Evolutionary conservation across 495 filamentous ascomycete genomes (phyloP).

Genomic region (Daldinia concentrica): DNA sequence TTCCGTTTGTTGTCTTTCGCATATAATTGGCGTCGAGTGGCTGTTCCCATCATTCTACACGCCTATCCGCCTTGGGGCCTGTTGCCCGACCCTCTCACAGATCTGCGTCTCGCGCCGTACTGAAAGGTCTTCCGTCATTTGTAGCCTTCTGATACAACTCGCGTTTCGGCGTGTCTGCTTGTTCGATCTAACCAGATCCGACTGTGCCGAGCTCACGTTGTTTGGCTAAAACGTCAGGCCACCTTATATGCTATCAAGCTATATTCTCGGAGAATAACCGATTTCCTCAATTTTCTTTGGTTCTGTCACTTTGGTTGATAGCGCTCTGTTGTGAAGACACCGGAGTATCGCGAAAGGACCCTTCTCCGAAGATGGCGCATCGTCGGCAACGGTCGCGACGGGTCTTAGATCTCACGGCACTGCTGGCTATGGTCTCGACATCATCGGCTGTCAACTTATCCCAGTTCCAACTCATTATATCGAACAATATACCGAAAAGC

Average conservation of each 20-base stretch:
- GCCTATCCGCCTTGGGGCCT: conserved; percentile 14
- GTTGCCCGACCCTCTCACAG: conserved; percentile 27
- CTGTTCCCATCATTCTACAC: conserved; percentile 10
- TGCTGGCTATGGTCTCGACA: conserved; percentile 48
- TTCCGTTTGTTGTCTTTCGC: conserved; percentile 23
- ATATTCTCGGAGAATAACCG: conserved; percentile 1
- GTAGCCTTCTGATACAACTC: conserved; percentile 34
- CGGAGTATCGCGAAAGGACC: neutral
- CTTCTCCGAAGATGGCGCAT: conserved; percentile 35
- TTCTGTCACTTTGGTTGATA: conserved; percentile 3
- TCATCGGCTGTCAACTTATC: conserved; percentile 52
- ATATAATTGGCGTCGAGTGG: conserved; percentile 19
- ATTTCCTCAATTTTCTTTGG: neutral
- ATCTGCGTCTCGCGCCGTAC: conserved; percentile 25
- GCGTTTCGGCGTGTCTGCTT: conserved; percentile 33
- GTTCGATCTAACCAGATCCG: conserved; percentile 22
- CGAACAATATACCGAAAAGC: conserved; percentile 45
- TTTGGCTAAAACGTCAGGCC: conserved; percentile 9
- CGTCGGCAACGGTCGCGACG: conserved; percentile 35
- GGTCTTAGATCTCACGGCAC: conserved; percentile 30
- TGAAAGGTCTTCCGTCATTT: conserved; percentile 17
- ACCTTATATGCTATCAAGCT: conserved; percentile 8
- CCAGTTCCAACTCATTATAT: conserved; percentile 52
- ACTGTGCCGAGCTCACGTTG: conserved; percentile 7
- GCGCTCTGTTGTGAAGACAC: neutral